Evolutionary conservation across 2,329 filamentous ascomycete genomes (phyloP), one percentile per base, ranked within the genome.

Genomic region (Neofusicoccum parvum): DNA sequence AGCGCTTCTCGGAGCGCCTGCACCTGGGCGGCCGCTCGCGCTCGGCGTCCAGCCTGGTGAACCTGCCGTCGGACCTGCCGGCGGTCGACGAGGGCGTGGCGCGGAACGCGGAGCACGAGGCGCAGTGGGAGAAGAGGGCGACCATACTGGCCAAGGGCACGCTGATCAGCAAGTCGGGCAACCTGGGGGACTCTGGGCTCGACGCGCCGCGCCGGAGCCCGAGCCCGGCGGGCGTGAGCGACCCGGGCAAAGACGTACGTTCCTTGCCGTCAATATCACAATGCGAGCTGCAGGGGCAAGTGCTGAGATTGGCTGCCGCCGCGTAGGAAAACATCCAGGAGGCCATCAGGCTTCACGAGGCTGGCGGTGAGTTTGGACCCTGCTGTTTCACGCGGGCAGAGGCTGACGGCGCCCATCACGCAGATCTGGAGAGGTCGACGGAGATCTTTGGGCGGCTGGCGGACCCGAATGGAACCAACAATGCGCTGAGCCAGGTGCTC

Each of bases 301-400:
- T 64, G 62, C 54, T 65, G 64, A 65, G 65, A 49, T 36, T 45
- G 65, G 64, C 59, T 64, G 70, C 66, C 12, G 12, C 27, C 5
- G 50, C 20, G 20, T 66, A 76, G 69, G 71, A 86, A 66, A 89
- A 92, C 77, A 97, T 99, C 66, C 94, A 97, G 79, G 90, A 96
- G 79, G 95, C 95, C n/a, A 99, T 99, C 75, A 86, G 90, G 67
- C 83, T 98, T 69, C 95, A 99, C 76, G 95, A 99, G 79, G 85
- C 83, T 53, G 94, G 94, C 65, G 81, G 84, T 85, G 69, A 71
- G 76, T 75, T 49, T 60, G 50, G 54, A 36, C 49, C 50, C 36
- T 27, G 27, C 27, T 32, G 27, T 37, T 15, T 23, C 23, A 59
- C 14, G 3, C 11, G 36, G 49, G n/a, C 23, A 37, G 27, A 46